phyloP scores from a whole-genome alignment of 2,329 filamentous ascomycete species.

The Shiraia sp. region DNA sequence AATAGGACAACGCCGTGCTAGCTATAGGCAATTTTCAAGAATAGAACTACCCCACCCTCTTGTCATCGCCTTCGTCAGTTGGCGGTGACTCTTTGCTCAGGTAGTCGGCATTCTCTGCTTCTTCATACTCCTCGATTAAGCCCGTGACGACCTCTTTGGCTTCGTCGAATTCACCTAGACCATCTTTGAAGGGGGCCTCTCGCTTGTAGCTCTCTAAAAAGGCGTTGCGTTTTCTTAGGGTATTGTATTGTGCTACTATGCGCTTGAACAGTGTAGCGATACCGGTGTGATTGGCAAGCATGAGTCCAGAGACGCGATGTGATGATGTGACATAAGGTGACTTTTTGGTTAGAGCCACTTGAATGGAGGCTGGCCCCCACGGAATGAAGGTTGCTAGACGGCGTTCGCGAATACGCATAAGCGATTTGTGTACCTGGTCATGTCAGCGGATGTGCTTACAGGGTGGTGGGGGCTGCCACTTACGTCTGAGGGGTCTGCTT shows the following conservation, averaged over 20 bases:
- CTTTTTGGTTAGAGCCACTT: conserved; percentile 94
- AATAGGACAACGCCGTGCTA: neutral
- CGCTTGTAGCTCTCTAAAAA: conserved; percentile 97
- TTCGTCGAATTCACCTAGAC: conserved; percentile 92
- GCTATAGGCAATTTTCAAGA: neutral
- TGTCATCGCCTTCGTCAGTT: conserved; percentile 36
- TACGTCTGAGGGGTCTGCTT: conserved; percentile 93
- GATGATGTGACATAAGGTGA: conserved; percentile 94
- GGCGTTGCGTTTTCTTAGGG: conserved; percentile 92
- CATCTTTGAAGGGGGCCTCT: conserved; percentile 89
- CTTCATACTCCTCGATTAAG: conserved; percentile 92
- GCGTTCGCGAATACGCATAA: conserved; percentile 92
- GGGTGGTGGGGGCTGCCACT: conserved; percentile 10
- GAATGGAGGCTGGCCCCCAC: conserved; percentile 96
- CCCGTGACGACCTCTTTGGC: conserved; percentile 89
- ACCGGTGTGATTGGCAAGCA: conserved; percentile 97
- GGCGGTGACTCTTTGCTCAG: conserved; percentile 69
- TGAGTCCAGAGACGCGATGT: conserved; percentile 91
- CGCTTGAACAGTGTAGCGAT: conserved; percentile 97
- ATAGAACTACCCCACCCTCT: conserved; percentile 25
- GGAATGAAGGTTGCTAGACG: conserved; percentile 95
- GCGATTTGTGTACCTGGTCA: conserved; percentile 81
- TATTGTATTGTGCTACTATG: conserved; percentile 89
- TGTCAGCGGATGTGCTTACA: conserved; percentile 8
- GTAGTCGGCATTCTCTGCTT: conserved; percentile 89